Evolutionary conservation across 768 basidiomycete genomes (phyloP).

Genomic region (Candolleomyces efflorescens): DNA sequence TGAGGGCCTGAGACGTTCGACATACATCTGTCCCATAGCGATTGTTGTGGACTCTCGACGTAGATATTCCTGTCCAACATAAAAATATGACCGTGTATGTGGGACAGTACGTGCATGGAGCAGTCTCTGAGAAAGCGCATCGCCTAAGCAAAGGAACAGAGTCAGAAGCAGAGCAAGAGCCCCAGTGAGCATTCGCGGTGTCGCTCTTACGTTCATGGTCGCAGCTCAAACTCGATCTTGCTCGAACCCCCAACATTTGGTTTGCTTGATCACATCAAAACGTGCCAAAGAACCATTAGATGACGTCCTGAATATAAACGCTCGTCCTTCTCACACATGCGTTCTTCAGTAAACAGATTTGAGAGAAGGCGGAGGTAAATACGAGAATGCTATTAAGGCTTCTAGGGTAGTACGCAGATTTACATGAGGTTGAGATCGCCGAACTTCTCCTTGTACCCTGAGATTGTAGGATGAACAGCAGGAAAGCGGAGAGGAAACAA

Average conservation of each 20-base stretch:
- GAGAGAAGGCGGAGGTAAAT: neutral
- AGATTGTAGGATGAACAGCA: slow-evolving; percentile 1
- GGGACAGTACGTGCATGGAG: slow-evolving; percentile 18
- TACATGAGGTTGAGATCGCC: slow-evolving; percentile 93
- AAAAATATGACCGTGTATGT: slow-evolving; percentile 45
- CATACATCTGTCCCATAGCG: slow-evolving; percentile 45
- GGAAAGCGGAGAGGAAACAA: neutral
- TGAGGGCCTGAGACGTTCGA: slow-evolving; percentile 44
- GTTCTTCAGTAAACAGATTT: no score
- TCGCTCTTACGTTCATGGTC: no score
- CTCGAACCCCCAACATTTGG: no score
- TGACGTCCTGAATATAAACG: no score
- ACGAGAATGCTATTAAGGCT: slow-evolving; percentile 10
- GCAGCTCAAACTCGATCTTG: no score
- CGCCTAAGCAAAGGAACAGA: neutral
- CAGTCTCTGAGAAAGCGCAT: no score
- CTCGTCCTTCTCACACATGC: no score
- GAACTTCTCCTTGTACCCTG: slow-evolving; percentile 94
- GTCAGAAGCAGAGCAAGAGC: neutral
- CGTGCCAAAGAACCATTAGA: no score
- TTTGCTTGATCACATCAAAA: no score
- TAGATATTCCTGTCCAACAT: slow-evolving; percentile 40
- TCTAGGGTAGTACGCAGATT: slow-evolving; percentile 22
- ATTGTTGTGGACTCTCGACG: slow-evolving; percentile 31
- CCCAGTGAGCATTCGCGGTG: no score